Conservation (phyloP, 352 stramenopile species). For the Aphanomyces invadans region DNA sequence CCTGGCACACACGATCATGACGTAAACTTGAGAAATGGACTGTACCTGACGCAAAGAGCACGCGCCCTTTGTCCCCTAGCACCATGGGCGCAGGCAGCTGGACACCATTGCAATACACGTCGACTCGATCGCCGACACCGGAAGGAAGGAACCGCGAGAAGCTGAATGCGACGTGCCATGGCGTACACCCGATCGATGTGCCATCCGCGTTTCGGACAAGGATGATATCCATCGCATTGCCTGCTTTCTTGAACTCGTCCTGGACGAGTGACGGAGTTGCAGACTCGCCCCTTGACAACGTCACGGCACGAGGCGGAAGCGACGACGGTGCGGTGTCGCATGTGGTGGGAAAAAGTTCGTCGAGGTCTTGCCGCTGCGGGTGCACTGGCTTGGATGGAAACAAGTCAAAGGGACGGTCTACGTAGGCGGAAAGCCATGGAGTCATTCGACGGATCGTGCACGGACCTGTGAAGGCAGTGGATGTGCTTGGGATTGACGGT, state of each 20-base stretch:
- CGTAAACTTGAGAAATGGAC: neutral
- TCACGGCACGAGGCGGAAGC: neutral
- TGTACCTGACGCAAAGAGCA: constrained; percentile 52
- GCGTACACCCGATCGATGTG: constrained; percentile 67
- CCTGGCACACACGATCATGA: too few relatives aligned
- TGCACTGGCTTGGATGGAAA: neutral
- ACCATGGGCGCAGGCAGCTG: constrained; percentile 72
- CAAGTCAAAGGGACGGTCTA: constrained; percentile 3
- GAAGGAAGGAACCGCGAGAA: constrained; percentile 65
- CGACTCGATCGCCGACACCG: constrained; percentile 50
- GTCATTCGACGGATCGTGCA: neutral
- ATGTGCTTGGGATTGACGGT: neutral
- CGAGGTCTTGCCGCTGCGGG: neutral
- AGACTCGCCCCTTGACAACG: neutral
- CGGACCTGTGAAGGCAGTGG: neutral
- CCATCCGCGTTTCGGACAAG: constrained; percentile 54
- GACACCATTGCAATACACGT: constrained; percentile 68
- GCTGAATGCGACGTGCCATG: constrained; percentile 46
- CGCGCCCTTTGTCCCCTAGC: constrained; percentile 55
- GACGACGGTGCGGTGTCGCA: neutral
- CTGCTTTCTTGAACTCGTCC: constrained; percentile 41
- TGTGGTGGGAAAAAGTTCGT: constrained; percentile 15
- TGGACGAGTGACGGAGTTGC: neutral
- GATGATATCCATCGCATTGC: constrained; percentile 76
- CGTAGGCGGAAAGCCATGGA: neutral